Evolutionary conservation across 345 rosid species (phyloP), one percentile per base, ranked within the genome.

Genomic region (Cochlearia excelsa): DNA sequence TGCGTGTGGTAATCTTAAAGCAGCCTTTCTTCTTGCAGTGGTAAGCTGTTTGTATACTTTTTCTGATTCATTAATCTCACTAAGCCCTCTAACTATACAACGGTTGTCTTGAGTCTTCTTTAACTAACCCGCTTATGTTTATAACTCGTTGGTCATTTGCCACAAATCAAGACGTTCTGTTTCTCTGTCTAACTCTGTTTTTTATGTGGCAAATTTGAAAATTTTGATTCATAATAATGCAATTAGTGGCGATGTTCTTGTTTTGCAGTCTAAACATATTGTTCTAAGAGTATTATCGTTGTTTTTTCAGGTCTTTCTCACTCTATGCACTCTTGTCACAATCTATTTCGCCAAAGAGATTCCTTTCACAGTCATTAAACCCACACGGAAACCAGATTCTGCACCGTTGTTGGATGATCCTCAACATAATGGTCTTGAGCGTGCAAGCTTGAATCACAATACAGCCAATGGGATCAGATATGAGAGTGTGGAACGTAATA

Each of bases 1-100:
- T 71, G 95, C 96, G 54, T 93, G 99, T 57, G 97, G 88, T 54
- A 93, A 89, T 79, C 87, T 93, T 52, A 93, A 93, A 81, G 99
- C 95, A 39, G 96, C 99, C 59, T 89, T 89, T 79, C 90, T 93
- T 70, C 79, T 85, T 57, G 95, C 96, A 28, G 96, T 93, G 74
- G 99, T 93, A 70, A 86, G 90, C 59, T n/a, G n/a, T n/a, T n/a
- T 31, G 16, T 49, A 48, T 76, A 38, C 49, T 58, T 55, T 57
- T 57, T 58, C 45, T 64, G 44, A 26, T 34, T 29, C 43, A 23
- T 57, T 52, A 57, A 28, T 67, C 23, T 51, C 5, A 37, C 40
- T 43, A 60, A 60, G 67, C 30, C 31, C 46, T 51, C 59, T 35
- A 51, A 7, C 42, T 10, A 33, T 30, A 16, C 37, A 30, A 46